phyloP scores from a whole-genome alignment of 1,284 basidiomycete species.

The Ceratobasidium sp. region DNA sequence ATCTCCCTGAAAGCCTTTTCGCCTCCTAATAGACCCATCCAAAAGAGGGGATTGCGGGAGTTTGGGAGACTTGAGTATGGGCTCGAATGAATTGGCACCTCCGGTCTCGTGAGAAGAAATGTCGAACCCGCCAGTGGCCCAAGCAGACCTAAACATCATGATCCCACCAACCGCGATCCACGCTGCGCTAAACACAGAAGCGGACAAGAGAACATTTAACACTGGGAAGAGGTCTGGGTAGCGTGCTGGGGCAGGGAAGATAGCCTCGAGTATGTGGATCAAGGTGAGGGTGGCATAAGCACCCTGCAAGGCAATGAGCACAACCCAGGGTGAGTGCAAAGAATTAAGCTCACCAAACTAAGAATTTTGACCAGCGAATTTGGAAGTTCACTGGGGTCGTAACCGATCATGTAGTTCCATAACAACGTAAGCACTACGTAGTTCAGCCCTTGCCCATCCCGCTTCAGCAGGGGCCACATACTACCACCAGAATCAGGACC shows the following conservation, averaged over 20 bases:
- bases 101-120: constrained; percentile 1
- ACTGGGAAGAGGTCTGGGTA: constrained; percentile 90
- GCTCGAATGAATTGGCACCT: background rate
- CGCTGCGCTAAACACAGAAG: constrained; percentile 75
- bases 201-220: constrained; percentile 84
- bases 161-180: constrained; percentile 52
- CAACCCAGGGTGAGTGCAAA: constrained; percentile 14
- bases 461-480: constrained; percentile 89
- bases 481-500: constrained; percentile 57
- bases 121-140: constrained; percentile 40
- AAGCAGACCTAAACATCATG: constrained; percentile 50
- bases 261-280: constrained; percentile 73
- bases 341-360: constrained; percentile 64
- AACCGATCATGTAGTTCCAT: constrained; percentile 88
- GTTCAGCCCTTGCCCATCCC: constrained; percentile 81
- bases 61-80: constrained; percentile 16
- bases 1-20: constrained; percentile 12
- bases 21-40: constrained; percentile 15
- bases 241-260: constrained; percentile 70
- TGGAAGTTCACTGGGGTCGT: constrained; percentile 66
- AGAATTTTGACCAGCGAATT: constrained; percentile 65
- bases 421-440: constrained; percentile 72
- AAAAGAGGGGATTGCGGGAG: background rate
- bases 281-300: constrained; percentile 66
- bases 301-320: constrained; percentile 57